Percentiles rank a stretch among this genome's conserved stretches.
These are phyloP conservation scores for Vachellia collinsii DNA, from an alignment of 306 rosid species.

Conservation along the genomic window DNA sequence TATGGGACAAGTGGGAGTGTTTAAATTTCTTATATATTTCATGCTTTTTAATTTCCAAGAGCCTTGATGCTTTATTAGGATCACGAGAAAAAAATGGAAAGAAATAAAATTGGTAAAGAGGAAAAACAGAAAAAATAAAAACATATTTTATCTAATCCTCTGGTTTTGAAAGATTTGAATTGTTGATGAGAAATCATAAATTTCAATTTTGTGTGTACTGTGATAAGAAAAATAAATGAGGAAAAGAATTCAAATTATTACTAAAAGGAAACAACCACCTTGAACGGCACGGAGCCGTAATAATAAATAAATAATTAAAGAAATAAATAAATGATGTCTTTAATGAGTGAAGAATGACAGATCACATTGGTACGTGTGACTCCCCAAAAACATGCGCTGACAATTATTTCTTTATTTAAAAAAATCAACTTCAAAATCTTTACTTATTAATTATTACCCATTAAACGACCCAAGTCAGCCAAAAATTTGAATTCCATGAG, in stretches of 20 bases:
- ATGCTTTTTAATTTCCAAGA: background rate
- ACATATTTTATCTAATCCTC: background rate
- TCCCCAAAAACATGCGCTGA: constrained; percentile 38
- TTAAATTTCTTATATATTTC: background rate
- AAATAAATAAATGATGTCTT: constrained; percentile 38
- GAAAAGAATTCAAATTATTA: no score
- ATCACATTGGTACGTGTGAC: constrained; percentile 44
- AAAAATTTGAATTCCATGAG: background rate
- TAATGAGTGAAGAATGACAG: constrained; percentile 21
- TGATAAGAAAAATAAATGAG: background rate
- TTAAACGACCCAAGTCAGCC: background rate
- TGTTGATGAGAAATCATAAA: background rate
- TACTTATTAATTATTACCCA: background rate
- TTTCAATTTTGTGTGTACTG: background rate
- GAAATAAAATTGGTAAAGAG: background rate
- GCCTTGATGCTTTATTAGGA: background rate
- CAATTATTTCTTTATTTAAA: background rate
- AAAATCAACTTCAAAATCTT: background rate
- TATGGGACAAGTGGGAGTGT: no score
- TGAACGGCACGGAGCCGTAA: constrained; percentile 60
- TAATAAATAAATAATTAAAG: background rate
- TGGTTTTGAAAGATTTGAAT: background rate
- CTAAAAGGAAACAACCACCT: constrained; percentile 23
- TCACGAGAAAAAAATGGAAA: no score
- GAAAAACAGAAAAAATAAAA: background rate